Base-by-base conservation (phyloP, 148 eudicot genomes). In the Rhododendron simsii region DNA sequence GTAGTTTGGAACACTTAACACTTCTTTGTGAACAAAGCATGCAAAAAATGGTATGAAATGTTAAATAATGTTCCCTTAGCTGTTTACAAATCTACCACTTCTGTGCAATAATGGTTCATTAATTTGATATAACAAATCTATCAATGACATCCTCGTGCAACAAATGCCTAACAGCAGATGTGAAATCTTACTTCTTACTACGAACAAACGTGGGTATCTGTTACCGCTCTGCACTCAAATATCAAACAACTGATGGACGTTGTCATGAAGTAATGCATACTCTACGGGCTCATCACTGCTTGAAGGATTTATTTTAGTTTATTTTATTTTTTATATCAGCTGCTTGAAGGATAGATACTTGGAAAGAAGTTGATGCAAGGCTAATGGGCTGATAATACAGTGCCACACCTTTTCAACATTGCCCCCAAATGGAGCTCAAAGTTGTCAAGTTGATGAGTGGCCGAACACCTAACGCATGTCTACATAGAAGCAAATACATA, bases 251-350 rank as follows among this genome's bases (percentile, higher is more conserved):
- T 1, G 35, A 45, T 78, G 81, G 55, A 18, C 26, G 5, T n/a
- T 44, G 6, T 9, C 80, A 77, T 41, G 28, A 77, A 77, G 53
- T 55, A 78, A 45, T 11, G 55, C 33, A 18, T 77, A 77, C 81
- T 44, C 30, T 45, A 78, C 45, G 81, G 81, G 81, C 53, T 78
- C n/a, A 44, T 78, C 53, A n/a, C 53, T 78, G 30, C 55, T 78
- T 45, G 30, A 76, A 20, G 14, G 50, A 21, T 44, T 37, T 20
- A 5, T 76, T 48, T 1, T 20, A 5, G 41, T 48, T 1, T 48
- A 45, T 37, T 37, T 37, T 37, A 71, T 7, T 73, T 73, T n/a
- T 57, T 57, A 18, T 16, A 57, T 18, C 63, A 57, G 63, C 53
- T 78, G 30, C 55, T 78, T 45, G 16, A 45, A 12, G 55, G 33